phyloP scores from a whole-genome alignment of 495 filamentous ascomycete genomes.

The Patellaria atrata region DNA sequence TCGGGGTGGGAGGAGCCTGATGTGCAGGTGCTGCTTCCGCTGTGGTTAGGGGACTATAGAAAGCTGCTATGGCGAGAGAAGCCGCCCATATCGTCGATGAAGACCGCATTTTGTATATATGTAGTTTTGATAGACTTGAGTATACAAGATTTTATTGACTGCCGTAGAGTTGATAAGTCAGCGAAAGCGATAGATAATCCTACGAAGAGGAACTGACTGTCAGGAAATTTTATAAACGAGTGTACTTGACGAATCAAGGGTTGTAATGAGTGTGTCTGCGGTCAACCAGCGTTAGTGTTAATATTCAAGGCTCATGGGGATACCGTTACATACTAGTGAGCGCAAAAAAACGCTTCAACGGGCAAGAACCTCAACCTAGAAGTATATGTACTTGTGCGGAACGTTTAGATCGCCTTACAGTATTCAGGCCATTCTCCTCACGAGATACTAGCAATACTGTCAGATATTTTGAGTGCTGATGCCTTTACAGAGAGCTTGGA shows the following conservation, averaged over 20 bases:
- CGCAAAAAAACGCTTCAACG: too few relatives aligned
- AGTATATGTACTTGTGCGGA: too few relatives aligned
- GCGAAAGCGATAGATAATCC: slow-evolving; percentile 3
- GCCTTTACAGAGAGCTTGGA: too few relatives aligned
- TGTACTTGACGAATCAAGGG: slow-evolving; percentile 24
- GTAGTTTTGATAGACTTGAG: slow-evolving; percentile 10
- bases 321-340: too few relatives aligned
- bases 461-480: too few relatives aligned
- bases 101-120: slow-evolving; percentile 19
- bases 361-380: too few relatives aligned
- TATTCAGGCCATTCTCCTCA: too few relatives aligned
- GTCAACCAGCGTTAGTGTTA: slow-evolving; percentile 1
- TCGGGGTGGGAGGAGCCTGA: slow-evolving; percentile 26
- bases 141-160: slow-evolving; percentile 9
- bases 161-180: slow-evolving; percentile 7
- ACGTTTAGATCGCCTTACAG: too few relatives aligned
- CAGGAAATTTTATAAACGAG: slow-evolving; percentile 23
- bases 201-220: slow-evolving; percentile 13
- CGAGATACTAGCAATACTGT: too few relatives aligned
- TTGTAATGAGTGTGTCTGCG: slow-evolving; percentile 16
- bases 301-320: too few relatives aligned
- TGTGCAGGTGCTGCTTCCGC: slow-evolving; percentile 30
- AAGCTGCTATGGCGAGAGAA: slow-evolving; percentile 24
- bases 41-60: slow-evolving; percentile 21
- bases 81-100: slow-evolving; percentile 28